Base-by-base conservation (phyloP, 441 rosid genomes). In the Dalechampia spathulata region DNA sequence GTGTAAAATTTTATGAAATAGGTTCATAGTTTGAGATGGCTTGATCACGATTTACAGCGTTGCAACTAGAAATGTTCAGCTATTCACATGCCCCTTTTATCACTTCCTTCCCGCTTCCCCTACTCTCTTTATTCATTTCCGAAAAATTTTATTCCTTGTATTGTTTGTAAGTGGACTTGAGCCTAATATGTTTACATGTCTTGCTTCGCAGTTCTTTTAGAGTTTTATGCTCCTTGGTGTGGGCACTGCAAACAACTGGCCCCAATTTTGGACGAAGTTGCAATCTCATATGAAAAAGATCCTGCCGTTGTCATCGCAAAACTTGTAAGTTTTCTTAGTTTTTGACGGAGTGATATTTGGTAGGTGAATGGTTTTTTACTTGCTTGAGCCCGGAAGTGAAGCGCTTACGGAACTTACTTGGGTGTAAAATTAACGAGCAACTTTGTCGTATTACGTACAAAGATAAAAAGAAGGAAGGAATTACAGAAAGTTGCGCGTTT, bases 211-310 rank as follows among this genome's bases (percentile, higher is more conserved):
- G 99, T 93, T 55, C 73, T 93, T 48, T 60, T 93, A 8, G 99
- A 90, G 74, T 90, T 93, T 63, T 93, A 93, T 60, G 97, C 99
- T 42, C 97, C 97, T 0, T 87, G 99, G 99, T 90, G 97, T 61
- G 97, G 99, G 62, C 96, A 93, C 65, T 90, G 97, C 87, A 76
- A 90, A 63, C 73, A 81, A 36, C 61, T 93, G 73, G 99, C 96
- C 5, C 97, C 97, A 2, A 83, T 90, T 69, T 76, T 93, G 78
- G 96, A 90, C 61, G 99, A 90, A 81, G 91, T 93, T 42, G 96
- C 96, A 23, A 45, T 79, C 55, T 81, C 94, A 0, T 93, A 60
- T 52, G 63, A 81, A 68, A 77, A 64, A 13, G 84, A 85, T 70
- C 62, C 86, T 41, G 68, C 56, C 55, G 76, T 93, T 46, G 49